Conservation (phyloP, 116 monocot species). For the Posidonia oceanica region DNA sequence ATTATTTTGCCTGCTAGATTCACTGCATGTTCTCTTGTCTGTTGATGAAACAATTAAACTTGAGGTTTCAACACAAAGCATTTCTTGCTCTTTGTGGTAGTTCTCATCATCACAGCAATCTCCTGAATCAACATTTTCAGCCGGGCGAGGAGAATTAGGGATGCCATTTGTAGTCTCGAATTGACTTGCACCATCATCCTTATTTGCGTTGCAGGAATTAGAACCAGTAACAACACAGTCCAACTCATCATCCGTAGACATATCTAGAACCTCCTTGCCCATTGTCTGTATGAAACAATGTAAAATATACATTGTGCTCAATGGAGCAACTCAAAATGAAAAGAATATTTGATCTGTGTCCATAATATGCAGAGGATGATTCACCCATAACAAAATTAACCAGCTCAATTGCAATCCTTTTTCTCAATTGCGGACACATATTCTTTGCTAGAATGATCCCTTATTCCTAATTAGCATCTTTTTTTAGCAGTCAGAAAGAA, state of each 20-base stretch:
- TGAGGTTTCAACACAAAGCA: conserved; percentile 1
- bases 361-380: no score
- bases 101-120: neutral
- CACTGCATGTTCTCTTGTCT: neutral
- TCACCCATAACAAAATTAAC: no score
- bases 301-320: neutral
- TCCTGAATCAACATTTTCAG: neutral
- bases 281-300: conserved; percentile 1
- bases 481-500: no score
- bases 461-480: no score
- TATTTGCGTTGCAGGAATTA: neutral
- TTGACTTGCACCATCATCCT: neutral
- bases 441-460: no score
- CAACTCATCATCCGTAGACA: conserved; percentile 1
- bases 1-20: neutral
- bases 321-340: no score
- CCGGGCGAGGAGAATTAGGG: neutral
- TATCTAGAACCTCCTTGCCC: conserved; percentile 3
- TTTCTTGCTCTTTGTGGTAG: neutral
- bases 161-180: neutral
- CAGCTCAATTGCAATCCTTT: no score
- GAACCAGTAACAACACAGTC: neutral
- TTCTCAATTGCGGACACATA: no score
- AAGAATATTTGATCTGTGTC: no score
- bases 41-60: neutral